Evolutionary conservation across 2,329 filamentous ascomycete species (phyloP).

Genomic region (Sporothrix humicola): DNA sequence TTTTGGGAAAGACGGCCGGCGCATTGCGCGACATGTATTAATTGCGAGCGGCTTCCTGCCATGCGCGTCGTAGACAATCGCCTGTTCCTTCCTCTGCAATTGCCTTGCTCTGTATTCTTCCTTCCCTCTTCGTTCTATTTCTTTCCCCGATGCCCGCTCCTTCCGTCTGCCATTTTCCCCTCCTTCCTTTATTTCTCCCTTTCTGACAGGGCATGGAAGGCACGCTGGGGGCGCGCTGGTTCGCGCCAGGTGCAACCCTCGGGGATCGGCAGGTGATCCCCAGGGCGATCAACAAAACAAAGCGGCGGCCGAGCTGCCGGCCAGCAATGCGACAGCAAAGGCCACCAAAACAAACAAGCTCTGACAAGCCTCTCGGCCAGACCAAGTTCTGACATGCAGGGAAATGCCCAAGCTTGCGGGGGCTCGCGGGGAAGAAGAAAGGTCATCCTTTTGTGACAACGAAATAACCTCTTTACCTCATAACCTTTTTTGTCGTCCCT

Average conservation of each 20-base stretch:
- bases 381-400: conserved; percentile 9
- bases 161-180: neutral
- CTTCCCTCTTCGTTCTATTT: neutral
- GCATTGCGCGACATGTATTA: too few relatives aligned
- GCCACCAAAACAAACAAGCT: neutral
- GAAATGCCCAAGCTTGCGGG: neutral
- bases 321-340: neutral
- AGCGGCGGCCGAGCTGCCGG: neutral
- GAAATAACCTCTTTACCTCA: neutral
- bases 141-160: neutral
- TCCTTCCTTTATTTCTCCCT: neutral
- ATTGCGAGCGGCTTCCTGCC: too few relatives aligned
- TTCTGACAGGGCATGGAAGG: neutral
- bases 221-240: neutral
- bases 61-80: neutral
- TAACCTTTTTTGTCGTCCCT: neutral
- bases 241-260: neutral
- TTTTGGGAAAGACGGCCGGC: neutral
- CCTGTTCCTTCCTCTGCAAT: neutral
- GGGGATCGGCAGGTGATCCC: conserved; percentile 14
- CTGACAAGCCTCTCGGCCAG: too few relatives aligned
- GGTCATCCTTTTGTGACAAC: neutral
- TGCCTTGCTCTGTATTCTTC: neutral
- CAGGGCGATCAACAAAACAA: conserved; percentile 11
- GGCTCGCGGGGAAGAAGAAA: neutral